Evolutionary conservation across 1,139 yeast genomes (phyloP), one percentile per base, ranked within the genome.

Genomic region (Scheffersomyces cryptocercus): DNA sequence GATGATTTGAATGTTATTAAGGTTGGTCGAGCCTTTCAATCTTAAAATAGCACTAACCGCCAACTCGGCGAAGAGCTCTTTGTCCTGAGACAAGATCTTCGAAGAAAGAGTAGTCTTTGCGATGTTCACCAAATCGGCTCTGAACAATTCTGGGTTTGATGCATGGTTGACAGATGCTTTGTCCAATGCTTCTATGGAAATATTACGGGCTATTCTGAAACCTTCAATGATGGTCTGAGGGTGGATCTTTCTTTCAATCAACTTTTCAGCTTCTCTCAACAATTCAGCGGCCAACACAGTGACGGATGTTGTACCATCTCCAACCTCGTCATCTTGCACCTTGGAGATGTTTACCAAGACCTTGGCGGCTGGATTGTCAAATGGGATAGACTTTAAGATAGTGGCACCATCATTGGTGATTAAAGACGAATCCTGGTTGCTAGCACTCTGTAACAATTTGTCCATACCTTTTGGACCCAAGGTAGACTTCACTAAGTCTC

Each of bases 401-500:
- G 99, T 93, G 40, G 99, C 99, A 49, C 99, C 99, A 68, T 93
- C 99, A 65, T 93, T 93, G 39, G 99, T 95, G 37, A 93, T 93
- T 60, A 91, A 63, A 5, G 95, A 77, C 47, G 76, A 77, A 50
- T 73, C 74, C 41, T 87, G 84, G 43, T 93, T 82, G 4, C 93
- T 79, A 12, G 97, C 87, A 53, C 96, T 85, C 62, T 90, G 97
- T 50, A 93, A 74, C 53, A 93, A 75, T 65, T 93, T 93, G 68
- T 93, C 99, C 98, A 93, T 93, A 49, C 99, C 99, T 66, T 93
- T 93, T 52, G 99, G 99, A 9, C 99, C 99, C 54, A 93, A 74
- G 3, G 99, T 95, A 29, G 97, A 84, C 67, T 95, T 93, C 37
- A 93, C 98, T 50, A 93, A 77, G 65, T 93, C 99, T 40, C 98